These are phyloP conservation scores for Clohesyomyces aquaticus DNA, from an alignment of 495 filamentous ascomycete genomes.

Conservation along the genomic window DNA sequence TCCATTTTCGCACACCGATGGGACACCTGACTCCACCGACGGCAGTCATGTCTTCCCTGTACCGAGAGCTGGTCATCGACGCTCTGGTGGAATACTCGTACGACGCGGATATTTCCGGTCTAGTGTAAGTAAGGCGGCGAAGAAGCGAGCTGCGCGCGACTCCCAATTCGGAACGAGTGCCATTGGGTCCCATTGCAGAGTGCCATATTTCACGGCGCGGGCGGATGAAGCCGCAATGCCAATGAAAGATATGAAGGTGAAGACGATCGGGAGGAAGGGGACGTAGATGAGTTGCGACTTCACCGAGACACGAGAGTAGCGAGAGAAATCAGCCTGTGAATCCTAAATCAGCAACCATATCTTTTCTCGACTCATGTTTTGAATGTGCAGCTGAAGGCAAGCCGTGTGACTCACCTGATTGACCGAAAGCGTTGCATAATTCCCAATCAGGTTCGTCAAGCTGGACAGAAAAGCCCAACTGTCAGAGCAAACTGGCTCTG, in stretches of 20 bases:
- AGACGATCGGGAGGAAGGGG: conserved; percentile 61
- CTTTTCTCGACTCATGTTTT: no score
- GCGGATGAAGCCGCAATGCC: conserved; percentile 45
- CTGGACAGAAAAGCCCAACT: conserved; percentile 41
- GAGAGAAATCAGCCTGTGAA: conserved; percentile 61
- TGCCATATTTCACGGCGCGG: conserved; percentile 50
- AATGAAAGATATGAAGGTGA: conserved; percentile 53
- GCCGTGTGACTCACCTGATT: no score
- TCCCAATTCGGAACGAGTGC: conserved; percentile 57
- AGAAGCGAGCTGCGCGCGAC: conserved; percentile 61
- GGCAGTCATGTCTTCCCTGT: conserved; percentile 75
- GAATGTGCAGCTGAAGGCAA: no score
- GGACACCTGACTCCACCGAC: conserved; percentile 76
- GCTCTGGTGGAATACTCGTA: conserved; percentile 94
- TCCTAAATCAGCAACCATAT: no score
- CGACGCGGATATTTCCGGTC: conserved; percentile 89
- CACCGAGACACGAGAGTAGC: conserved; percentile 56
- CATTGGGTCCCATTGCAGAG: conserved; percentile 61
- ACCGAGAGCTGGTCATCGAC: conserved; percentile 86
- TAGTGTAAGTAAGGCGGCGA: conserved; percentile 76
- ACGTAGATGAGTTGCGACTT: conserved; percentile 61
- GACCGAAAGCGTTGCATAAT: conserved; percentile 45
- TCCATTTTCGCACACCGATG: conserved; percentile 78
- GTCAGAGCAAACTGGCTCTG: no score
- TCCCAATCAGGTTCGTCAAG: conserved; percentile 43